Evolutionary conservation across 75 land plant genomes (phyloP), one percentile per base, ranked within the genome.

Genomic region (Selaginella moellendorffii): DNA sequence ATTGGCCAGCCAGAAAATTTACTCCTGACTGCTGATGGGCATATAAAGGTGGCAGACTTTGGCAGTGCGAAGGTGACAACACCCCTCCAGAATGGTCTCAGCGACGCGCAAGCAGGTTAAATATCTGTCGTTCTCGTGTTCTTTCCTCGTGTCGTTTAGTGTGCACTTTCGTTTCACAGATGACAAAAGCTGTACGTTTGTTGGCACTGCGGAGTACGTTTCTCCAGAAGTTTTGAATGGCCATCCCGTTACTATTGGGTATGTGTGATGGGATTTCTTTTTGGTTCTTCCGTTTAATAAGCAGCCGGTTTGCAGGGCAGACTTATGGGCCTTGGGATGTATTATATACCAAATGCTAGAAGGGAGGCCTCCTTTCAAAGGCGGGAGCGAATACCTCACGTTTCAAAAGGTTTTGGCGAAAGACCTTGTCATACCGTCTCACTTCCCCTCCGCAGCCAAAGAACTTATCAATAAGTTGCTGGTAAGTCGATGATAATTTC

Each of bases 301-400:
- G 46, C 5, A 14, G 14, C 46, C 5, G 46, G 5, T 36, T 14
- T 36, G 73, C 91, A 95, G 99, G 65, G 88, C 82, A 63, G 99
- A 95, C 70, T 77, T 95, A 5, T 95, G 99, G 99, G 99, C 99
- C 26, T 80, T 95, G 69, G 99, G 99, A 29, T 95, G 99, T 75
- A 90, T 85, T 31, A 61, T 95, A 73, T 90, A 86, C 72, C 99
- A 95, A 66, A 95, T 95, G 99, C 92, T 95, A 46, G 85, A 86
- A 28, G 99, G 97, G 31, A 78, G 75, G 73, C 82, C 99, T 62
- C 99, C 99, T n/a, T 95, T 95, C 54, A 95, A 84, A 77, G 97
- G 88, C 79, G 99, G 84, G 24, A 95, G 88, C 56, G 99, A 95
- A 70, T 95, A 96, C 80, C 86, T 90, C 62, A 95, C 85, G 69